A percentile compares a stretch with the other conserved stretches of the same genome.
Evolutionary conservation across 148 eudicot species (phyloP).

Genomic region (Euryodendron excelsum): DNA sequence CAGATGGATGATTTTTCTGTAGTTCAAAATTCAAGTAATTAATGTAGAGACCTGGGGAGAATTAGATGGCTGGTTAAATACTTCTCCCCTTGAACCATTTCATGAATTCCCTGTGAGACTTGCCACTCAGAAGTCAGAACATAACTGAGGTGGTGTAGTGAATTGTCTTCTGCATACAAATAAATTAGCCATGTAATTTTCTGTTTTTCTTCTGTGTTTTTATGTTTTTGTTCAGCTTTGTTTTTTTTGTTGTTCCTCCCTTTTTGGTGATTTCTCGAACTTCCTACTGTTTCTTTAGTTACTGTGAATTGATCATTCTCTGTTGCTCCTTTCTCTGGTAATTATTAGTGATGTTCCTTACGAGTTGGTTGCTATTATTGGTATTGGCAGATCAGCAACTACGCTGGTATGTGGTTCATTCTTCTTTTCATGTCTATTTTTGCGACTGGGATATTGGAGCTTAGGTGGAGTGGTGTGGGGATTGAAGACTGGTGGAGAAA

Average conservation of each 20-base stretch:
- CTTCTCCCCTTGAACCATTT: neutral
- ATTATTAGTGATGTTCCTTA: neutral
- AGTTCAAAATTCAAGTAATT: neutral
- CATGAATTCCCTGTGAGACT: neutral
- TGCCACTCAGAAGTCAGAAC: neutral
- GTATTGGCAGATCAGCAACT: conserved; percentile 52
- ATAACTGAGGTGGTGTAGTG: no score
- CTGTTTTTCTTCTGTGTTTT: neutral
- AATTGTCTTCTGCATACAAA: no score
- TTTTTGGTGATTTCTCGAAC: no score
- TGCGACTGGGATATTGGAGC: conserved; percentile 55
- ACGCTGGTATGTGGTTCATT: conserved; percentile 50
- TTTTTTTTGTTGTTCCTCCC: no score
- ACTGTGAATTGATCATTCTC: no score
- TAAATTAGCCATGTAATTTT: no score
- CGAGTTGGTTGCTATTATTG: neutral
- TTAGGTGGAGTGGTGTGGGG: conserved; percentile 65
- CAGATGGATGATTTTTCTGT: neutral
- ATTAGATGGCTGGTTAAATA: neutral
- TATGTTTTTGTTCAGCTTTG: no score
- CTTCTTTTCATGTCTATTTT: conserved; percentile 54
- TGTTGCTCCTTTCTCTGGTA: no score
- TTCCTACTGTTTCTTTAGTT: no score
- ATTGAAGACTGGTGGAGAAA: conserved; percentile 73
- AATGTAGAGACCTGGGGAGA: neutral